These are phyloP conservation scores for Ceratocystis diversiconidia DNA, from an alignment of 2,329 filamentous ascomycete genomes.

Conservation along the genomic window DNA sequence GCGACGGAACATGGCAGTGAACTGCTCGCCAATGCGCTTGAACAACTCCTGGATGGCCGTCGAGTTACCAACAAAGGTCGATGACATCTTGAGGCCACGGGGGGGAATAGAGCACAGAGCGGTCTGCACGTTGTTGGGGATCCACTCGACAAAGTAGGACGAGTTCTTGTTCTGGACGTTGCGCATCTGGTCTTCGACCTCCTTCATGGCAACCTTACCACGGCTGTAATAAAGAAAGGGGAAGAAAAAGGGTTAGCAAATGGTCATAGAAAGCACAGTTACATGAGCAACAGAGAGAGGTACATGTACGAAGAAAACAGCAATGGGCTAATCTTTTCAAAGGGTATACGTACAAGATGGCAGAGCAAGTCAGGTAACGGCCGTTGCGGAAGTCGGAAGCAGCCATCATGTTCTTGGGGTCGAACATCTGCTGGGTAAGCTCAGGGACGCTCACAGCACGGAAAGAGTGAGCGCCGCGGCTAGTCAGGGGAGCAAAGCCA, in stretches of 20 bases:
- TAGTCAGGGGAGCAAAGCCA: conserved; percentile 95
- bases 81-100: conserved; percentile 96
- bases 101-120: conserved; percentile 98
- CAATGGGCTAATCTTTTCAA: not conserved
- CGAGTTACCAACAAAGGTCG: conserved; percentile 97
- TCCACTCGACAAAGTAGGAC: conserved; percentile 99
- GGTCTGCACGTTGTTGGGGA: conserved; percentile 99
- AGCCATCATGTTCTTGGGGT: conserved; percentile 99
- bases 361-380: conserved; percentile 97
- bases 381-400: conserved; percentile 99
- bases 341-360: conserved; percentile 63
- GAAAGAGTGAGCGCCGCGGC: conserved; percentile 74
- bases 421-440: conserved; percentile 99
- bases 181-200: conserved; percentile 99
- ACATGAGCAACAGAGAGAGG: not conserved
- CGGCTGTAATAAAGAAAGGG: conserved; percentile 41
- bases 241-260: conserved; percentile 9
- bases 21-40: conserved; percentile 99
- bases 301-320: not conserved
- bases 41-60: conserved; percentile 99
- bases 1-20: conserved; percentile 99
- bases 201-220: conserved; percentile 99
- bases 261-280: not conserved
- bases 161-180: conserved; percentile 99
- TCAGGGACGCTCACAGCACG: conserved; percentile 94